A percentile compares a stretch with the other conserved stretches of the same genome.
Conservation (phyloP, 2,329 filamentous ascomycete genomes). For the Endothia cerciana region DNA sequence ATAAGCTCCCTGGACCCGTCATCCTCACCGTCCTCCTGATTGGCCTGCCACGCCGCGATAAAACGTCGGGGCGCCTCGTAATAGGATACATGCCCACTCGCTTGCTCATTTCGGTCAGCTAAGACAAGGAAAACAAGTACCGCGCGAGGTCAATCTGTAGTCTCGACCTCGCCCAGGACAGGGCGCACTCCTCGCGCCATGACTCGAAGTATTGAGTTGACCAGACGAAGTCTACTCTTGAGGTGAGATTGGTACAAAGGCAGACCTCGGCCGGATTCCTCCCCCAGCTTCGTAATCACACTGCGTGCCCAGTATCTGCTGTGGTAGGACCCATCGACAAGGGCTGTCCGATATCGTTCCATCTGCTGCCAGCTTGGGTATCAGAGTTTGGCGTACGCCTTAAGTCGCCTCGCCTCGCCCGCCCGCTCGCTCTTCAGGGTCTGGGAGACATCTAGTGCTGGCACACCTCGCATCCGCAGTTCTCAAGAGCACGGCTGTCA, state of each 20-base stretch:
- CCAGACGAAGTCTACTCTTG: neutral
- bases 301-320: neutral
- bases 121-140: neutral
- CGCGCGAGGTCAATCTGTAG: neutral
- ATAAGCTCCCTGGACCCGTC: slow-evolving; percentile 15
- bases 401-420: neutral
- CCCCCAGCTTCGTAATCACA: neutral
- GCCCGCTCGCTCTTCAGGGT: neutral
- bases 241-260: neutral
- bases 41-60: slow-evolving; percentile 13
- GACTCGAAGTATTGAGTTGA: neutral
- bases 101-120: neutral
- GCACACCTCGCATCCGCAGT: neutral
- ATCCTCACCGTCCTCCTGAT: slow-evolving; percentile 12
- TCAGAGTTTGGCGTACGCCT: neutral
- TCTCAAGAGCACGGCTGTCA: neutral
- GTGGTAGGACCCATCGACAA: neutral
- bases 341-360: neutral
- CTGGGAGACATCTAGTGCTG: neutral
- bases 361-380: neutral
- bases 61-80: neutral
- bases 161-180: neutral
- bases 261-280: neutral
- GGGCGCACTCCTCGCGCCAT: neutral
- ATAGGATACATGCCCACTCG: slow-evolving; percentile 2